Conservation (phyloP, 352 stramenopile species). For the Globisporangium heterothallicum region DNA sequence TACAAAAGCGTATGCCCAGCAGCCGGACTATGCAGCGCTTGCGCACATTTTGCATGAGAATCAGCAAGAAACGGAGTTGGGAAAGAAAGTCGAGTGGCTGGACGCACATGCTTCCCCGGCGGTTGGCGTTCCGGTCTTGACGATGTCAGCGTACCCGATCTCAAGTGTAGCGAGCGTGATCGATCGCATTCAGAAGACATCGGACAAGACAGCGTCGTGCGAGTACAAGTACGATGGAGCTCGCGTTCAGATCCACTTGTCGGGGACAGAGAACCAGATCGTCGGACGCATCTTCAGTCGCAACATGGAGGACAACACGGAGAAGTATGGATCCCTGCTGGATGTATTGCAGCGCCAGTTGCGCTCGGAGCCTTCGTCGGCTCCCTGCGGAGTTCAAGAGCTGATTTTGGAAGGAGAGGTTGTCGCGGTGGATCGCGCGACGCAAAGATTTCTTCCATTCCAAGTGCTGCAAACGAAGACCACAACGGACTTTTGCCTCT, state of each 20-base stretch:
- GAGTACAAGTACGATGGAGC: conserved; percentile 86
- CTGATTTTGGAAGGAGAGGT: conserved; percentile 75
- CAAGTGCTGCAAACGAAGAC: conserved; percentile 75
- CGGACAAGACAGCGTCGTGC: conserved; percentile 36
- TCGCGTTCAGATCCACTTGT: conserved; percentile 67
- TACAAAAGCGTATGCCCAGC: conserved; percentile 60
- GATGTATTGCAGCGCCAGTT: conserved; percentile 33
- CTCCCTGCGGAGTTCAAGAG: conserved; percentile 8
- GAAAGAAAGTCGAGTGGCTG: conserved; percentile 22
- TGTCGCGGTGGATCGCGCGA: conserved; percentile 56
- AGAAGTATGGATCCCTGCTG: conserved; percentile 56
- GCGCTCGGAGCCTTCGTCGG: conserved; percentile 1
- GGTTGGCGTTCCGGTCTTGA: conserved; percentile 59
- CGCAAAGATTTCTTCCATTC: conserved; percentile 52
- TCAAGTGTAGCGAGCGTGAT: conserved; percentile 47
- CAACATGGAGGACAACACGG: conserved; percentile 79
- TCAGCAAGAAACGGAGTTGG: conserved; percentile 18
- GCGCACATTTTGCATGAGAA: conserved; percentile 32
- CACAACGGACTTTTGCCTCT: conserved; percentile 70
- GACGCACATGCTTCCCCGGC: conserved; percentile 30
- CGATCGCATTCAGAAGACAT: conserved; percentile 38
- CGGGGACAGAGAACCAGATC: background rate
- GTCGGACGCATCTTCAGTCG: conserved; percentile 70
- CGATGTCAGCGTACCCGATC: conserved; percentile 75
- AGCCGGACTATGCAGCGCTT: conserved; percentile 54